A percentile compares a stretch with the other conserved stretches of the same genome.
Evolutionary conservation across 306 rosid genomes (phyloP).

Genomic region (Argentina anserina): DNA sequence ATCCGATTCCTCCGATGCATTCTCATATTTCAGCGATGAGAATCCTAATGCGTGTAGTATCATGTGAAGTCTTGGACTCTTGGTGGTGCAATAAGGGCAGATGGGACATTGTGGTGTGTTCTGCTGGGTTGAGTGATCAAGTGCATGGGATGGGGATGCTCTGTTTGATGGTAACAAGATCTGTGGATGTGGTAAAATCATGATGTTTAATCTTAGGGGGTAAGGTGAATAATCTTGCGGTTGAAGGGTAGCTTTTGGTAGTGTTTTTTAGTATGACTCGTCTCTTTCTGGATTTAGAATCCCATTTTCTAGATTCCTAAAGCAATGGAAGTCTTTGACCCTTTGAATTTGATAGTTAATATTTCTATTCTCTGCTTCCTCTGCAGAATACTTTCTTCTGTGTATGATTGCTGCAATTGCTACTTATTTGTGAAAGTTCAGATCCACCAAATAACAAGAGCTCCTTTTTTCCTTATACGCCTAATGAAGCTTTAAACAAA

Average conservation of each 20-base stretch:
- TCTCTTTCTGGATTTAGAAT: not conserved
- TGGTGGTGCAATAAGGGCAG: conserved; percentile 5
- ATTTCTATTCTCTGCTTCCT: not conserved
- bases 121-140: too few species aligned
- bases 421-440: not conserved
- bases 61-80: conserved; percentile 27
- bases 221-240: not conserved
- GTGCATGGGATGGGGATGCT: conserved; percentile 32
- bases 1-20: conserved; percentile 29
- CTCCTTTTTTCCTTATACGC: not conserved
- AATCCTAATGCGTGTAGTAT: conserved; percentile 69
- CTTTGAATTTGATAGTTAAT: not conserved
- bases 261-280: conserved; percentile 17
- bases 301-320: not conserved
- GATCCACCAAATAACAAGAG: not conserved
- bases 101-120: not conserved
- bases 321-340: not conserved
- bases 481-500: not conserved
- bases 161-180: conserved; percentile 17
- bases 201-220: not conserved
- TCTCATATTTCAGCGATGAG: conserved; percentile 70
- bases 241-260: conserved; percentile 14
- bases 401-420: not conserved
- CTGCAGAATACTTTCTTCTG: not conserved
- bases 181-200: conserved; percentile 25